A percentile compares a stretch with the other conserved stretches of the same genome.
Evolutionary conservation across 2,329 filamentous ascomycete genomes (phyloP).

Genomic region (Colletotrichum gloeosporioides): DNA sequence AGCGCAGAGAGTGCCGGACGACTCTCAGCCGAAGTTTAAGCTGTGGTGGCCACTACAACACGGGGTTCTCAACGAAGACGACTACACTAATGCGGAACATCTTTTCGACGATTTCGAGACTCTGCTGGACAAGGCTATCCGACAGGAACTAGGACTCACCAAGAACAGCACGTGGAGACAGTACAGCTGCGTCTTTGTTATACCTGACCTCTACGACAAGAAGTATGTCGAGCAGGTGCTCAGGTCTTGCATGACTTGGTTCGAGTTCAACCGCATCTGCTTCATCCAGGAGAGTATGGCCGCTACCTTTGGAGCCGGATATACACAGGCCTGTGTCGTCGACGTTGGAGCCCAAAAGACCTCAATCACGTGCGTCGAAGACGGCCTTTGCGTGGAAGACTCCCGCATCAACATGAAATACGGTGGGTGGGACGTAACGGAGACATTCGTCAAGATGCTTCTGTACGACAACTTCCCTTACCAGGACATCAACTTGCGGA

Average conservation of each 20-base stretch:
- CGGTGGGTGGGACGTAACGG: slow-evolving; percentile 90
- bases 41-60: slow-evolving; percentile 90
- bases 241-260: slow-evolving; percentile 85
- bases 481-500: slow-evolving; percentile 87
- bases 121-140: slow-evolving; percentile 85
- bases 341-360: slow-evolving; percentile 98
- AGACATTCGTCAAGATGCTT: slow-evolving; percentile 98
- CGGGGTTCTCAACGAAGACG: slow-evolving; percentile 89
- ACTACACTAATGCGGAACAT: slow-evolving; percentile 81
- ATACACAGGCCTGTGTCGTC: slow-evolving; percentile 92
- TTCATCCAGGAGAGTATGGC: slow-evolving; percentile 97
- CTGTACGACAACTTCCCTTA: slow-evolving; percentile 96
- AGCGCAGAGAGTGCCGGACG: slow-evolving; percentile 86
- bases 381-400: slow-evolving; percentile 93
- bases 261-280: slow-evolving; percentile 86
- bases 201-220: slow-evolving; percentile 96
- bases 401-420: slow-evolving; percentile 95
- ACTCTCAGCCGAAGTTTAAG: slow-evolving; percentile 88
- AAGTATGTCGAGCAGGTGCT: slow-evolving; percentile 85
- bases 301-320: slow-evolving; percentile 93
- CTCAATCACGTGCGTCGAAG: slow-evolving; percentile 94
- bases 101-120: slow-evolving; percentile 87
- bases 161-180: slow-evolving; percentile 83
- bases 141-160: slow-evolving; percentile 79
- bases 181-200: slow-evolving; percentile 96